Conservation (phyloP, 371 early-diverging fungal species). For the Circinella umbellata region DNA sequence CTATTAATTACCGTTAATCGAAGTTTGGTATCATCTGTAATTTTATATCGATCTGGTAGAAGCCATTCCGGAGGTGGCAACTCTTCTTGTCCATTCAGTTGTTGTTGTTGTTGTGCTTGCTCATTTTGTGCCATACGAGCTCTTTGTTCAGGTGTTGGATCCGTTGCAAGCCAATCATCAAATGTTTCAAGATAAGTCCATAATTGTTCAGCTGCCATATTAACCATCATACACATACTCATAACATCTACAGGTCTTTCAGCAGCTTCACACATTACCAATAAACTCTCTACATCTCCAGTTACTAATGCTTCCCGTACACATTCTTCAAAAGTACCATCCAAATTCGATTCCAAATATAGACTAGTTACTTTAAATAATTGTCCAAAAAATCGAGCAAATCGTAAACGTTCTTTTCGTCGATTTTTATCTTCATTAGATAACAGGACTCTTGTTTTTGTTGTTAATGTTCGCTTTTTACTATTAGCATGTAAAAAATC, state of each 20-base stretch:
- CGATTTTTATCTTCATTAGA: constrained; percentile 10
- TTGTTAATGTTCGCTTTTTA: background rate
- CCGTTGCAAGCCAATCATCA: constrained; percentile 33
- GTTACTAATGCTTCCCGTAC: constrained; percentile 47
- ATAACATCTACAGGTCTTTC: constrained; percentile 44
- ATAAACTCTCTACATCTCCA: constrained; percentile 45
- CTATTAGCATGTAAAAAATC: constrained; percentile 1
- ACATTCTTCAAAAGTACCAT: constrained; percentile 56
- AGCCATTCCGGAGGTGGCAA: constrained; percentile 50
- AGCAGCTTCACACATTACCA: constrained; percentile 46
- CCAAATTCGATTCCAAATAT: constrained; percentile 49
- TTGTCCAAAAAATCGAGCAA: constrained; percentile 49
- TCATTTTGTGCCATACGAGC: constrained; percentile 20
- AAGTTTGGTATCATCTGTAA: constrained; percentile 35
- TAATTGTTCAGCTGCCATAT: constrained; percentile 47
- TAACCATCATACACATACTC: constrained; percentile 49
- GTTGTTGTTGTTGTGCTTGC: constrained; percentile 11
- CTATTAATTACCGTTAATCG: constrained; percentile 37
- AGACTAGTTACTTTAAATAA: constrained; percentile 50
- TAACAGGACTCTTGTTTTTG: too few relatives aligned
- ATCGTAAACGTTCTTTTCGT: constrained; percentile 27
- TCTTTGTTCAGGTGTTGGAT: constrained; percentile 43
- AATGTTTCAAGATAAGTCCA: constrained; percentile 43
- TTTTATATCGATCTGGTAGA: constrained; percentile 47
- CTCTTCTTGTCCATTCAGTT: constrained; percentile 8